These are phyloP conservation scores for Yarrowia osloensis DNA, from an alignment of 805 yeast species.

Conservation along the genomic window DNA sequence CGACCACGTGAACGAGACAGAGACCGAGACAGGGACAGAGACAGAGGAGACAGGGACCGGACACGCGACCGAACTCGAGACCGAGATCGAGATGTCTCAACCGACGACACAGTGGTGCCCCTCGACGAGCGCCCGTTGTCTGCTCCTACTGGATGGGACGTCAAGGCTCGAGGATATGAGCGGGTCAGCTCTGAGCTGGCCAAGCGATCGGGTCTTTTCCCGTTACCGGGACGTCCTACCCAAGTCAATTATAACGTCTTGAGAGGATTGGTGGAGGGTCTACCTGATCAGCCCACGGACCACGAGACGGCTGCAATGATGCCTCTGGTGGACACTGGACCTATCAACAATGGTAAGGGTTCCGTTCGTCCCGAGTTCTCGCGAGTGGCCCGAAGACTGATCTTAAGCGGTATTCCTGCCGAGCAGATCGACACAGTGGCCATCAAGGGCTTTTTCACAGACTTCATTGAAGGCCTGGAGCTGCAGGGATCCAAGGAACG, in stretches of 20 bases:
- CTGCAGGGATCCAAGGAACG: conserved; percentile 24
- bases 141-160: conserved; percentile 44
- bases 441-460: conserved; percentile 17
- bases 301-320: conserved; percentile 21
- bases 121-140: conserved; percentile 9
- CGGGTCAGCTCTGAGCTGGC: conserved; percentile 73
- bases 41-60: conserved; percentile 33
- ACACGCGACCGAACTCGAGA: conserved; percentile 35
- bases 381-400: conserved; percentile 29
- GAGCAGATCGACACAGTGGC: conserved; percentile 28
- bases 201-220: conserved; percentile 75
- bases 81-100: conserved; percentile 36
- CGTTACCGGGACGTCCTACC: conserved; percentile 55
- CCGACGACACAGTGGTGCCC: neutral
- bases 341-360: conserved; percentile 26
- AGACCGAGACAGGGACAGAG: conserved; percentile 34
- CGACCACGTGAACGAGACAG: neutral
- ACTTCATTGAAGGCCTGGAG: conserved; percentile 25
- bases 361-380: conserved; percentile 27
- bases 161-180: conserved; percentile 71
- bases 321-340: conserved; percentile 20
- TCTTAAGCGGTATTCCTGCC: conserved; percentile 5
- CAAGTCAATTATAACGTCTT: conserved; percentile 28
- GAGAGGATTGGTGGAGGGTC: conserved; percentile 31
- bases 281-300: conserved; percentile 29